Conservation (phyloP, 495 filamentous ascomycete genomes). For the Tuber aestivum region DNA sequence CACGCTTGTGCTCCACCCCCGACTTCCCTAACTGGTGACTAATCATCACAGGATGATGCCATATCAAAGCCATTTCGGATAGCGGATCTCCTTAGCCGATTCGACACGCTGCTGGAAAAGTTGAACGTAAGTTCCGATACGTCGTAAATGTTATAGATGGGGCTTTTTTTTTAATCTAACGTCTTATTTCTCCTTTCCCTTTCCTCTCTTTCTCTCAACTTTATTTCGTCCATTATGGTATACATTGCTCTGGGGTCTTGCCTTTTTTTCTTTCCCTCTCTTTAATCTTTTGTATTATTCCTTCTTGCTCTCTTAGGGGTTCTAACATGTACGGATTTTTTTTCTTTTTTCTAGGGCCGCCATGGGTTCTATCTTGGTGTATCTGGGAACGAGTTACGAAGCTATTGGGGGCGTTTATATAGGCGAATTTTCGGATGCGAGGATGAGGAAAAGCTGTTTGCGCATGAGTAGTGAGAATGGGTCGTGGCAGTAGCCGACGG, state of each 20-base stretch:
- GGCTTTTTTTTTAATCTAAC: not conserved
- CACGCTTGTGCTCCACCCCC: not conserved
- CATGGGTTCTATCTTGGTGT: not conserved
- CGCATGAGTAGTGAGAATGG: not conserved
- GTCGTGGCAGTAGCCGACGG: not conserved
- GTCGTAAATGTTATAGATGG: conserved; percentile 1
- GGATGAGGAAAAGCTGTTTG: not conserved
- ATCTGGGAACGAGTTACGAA: not conserved
- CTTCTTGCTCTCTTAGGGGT: not conserved
- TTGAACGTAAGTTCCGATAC: not conserved
- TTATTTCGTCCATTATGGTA: not conserved
- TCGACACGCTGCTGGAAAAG: conserved; percentile 22
- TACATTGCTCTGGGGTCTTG: not conserved
- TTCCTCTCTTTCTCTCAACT: not conserved
- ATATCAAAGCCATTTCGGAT: conserved; percentile 77
- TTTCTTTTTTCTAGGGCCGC: not conserved
- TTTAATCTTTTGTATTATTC: not conserved
- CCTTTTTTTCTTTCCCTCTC: not conserved
- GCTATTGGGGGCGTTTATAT: not conserved
- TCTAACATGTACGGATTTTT: not conserved
- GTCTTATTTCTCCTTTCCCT: not conserved
- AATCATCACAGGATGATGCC: conserved; percentile 52
- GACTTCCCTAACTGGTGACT: not conserved
- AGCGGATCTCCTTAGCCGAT: conserved; percentile 54
- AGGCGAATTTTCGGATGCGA: not conserved